phyloP scores from a whole-genome alignment of 2,329 filamentous ascomycete genomes.

The Fusarium sp. region DNA sequence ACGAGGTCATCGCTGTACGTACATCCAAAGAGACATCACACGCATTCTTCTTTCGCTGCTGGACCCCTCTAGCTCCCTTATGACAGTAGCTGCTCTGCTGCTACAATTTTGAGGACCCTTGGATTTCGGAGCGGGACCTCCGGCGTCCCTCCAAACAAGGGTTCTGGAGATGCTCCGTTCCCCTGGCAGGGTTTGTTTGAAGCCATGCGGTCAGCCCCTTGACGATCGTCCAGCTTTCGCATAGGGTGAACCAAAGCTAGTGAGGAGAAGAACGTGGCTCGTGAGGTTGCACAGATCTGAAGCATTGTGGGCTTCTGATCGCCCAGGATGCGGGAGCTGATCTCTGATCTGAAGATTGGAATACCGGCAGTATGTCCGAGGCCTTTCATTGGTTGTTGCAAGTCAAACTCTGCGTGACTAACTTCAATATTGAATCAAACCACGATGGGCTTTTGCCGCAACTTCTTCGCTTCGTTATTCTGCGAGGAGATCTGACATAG shows the following conservation, averaged over 20 bases:
- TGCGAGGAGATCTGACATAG: not conserved
- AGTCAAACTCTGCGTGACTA: not conserved
- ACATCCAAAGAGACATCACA: not conserved
- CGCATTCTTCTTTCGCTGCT: not conserved
- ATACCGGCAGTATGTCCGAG: not conserved
- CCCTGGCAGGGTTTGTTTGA: slow-evolving; percentile 2
- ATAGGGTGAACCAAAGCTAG: not conserved
- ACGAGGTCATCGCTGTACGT: not conserved
- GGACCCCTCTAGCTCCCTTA: slow-evolving; percentile 3
- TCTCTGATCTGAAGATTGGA: not conserved
- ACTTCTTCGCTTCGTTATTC: not conserved
- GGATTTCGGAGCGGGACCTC: slow-evolving; percentile 16
- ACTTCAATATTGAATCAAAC: not conserved
- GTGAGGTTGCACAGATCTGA: slow-evolving; percentile 22
- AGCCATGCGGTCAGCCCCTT: slow-evolving; percentile 13
- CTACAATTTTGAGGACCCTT: slow-evolving; percentile 6
- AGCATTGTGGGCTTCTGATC: slow-evolving; percentile 19
- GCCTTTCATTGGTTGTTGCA: slow-evolving; percentile 10
- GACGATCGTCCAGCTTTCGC: not conserved
- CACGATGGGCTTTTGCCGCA: not conserved
- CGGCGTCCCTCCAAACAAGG: slow-evolving; percentile 4
- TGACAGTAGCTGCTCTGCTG: not conserved
- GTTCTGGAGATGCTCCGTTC: slow-evolving; percentile 8
- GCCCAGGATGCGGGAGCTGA: slow-evolving; percentile 1
- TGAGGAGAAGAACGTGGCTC: slow-evolving; percentile 12